phyloP scores from a whole-genome alignment of 1,284 basidiomycete species.

The Ustilago shanxiensis region DNA sequence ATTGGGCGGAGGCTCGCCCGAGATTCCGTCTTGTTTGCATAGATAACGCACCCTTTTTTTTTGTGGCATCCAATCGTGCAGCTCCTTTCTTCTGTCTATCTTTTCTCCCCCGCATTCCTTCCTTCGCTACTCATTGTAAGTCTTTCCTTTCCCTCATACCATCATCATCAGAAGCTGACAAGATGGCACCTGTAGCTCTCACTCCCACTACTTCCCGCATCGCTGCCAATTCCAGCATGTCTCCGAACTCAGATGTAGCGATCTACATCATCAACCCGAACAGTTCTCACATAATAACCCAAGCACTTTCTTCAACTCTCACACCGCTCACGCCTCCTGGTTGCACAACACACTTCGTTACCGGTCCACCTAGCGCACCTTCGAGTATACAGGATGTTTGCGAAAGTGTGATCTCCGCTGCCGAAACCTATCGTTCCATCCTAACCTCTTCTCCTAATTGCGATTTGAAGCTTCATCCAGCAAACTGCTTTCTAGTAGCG shows the following conservation, averaged over 20 bases:
- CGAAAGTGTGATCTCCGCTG: slow-evolving; percentile 42
- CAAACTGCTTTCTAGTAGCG: slow-evolving; percentile 47
- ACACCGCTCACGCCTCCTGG: slow-evolving; percentile 11
- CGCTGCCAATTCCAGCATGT: not conserved
- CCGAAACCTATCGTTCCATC: slow-evolving; percentile 32
- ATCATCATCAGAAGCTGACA: not conserved
- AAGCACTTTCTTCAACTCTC: slow-evolving; percentile 19
- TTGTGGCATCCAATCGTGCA: slow-evolving; percentile 6
- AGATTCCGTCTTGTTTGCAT: slow-evolving; percentile 19
- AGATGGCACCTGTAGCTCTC: not conserved
- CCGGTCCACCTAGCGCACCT: slow-evolving; percentile 44
- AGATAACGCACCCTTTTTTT: slow-evolving; percentile 2
- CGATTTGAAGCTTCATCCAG: slow-evolving; percentile 11
- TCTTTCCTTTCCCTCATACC: not conserved
- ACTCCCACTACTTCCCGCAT: not conserved
- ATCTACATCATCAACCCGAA: slow-evolving; percentile 47
- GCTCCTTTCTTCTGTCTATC: too few relatives aligned
- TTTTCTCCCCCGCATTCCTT: not conserved
- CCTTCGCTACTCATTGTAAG: not conserved
- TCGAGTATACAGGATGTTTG: slow-evolving; percentile 43
- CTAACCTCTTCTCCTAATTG: not conserved
- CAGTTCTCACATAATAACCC: slow-evolving; percentile 29
- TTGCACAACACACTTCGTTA: slow-evolving; percentile 15
- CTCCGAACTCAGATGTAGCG: slow-evolving; percentile 4
- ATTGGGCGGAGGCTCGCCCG: slow-evolving; percentile 34